Evolutionary conservation across 2,329 filamentous ascomycete genomes (phyloP), one percentile per base, ranked within the genome.

Genomic region (Fusarium verrucosum): DNA sequence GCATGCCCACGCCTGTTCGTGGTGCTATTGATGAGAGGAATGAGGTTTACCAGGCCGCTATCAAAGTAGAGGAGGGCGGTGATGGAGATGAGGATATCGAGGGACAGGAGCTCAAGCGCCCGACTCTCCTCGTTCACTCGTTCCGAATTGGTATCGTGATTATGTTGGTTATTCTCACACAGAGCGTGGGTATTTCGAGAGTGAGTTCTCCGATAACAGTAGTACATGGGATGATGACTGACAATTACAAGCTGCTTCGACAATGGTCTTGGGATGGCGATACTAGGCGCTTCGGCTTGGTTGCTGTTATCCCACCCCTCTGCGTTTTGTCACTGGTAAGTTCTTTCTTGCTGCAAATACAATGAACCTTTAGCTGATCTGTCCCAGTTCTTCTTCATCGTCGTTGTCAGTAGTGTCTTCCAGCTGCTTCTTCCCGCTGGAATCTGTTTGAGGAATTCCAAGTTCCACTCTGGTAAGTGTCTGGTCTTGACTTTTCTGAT

Each of bases 11-110:
- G 8, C 68, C 69, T 10, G 57, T 72, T 6, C 70, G 70, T 14
- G 70, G 70, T 22, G 70, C 62, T 2, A 69, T 72, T 40, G 65
- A 72, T 20, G 70, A 72, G 57, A 70, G 55, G 28, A 62, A 72
- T 37, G 65, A 69, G 22, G 33, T 72, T 13, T 72, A 71, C 40
- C 62, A 64, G 13, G 60, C 54, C 2, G 70, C 70, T 10, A 62
- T 72, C 47, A 63, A 69, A 26, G 68, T 72, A 3, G 70, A 72
- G 10, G 70, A 72, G 46, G 70, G 70, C 1, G 55, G 75, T 5
- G 70, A 69, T 0, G 47, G 32, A 1, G 65, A 70, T 4, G 65
- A 58, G 13, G 70, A 72, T 13, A 30, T 72, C 1, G 70, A 72
- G 41, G 58, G 60, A 7, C 66, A 44, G 11, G 54, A 55, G 22